Evolutionary conservation across 768 basidiomycete genomes (phyloP).

Genomic region (Boletus vermiculosoides): DNA sequence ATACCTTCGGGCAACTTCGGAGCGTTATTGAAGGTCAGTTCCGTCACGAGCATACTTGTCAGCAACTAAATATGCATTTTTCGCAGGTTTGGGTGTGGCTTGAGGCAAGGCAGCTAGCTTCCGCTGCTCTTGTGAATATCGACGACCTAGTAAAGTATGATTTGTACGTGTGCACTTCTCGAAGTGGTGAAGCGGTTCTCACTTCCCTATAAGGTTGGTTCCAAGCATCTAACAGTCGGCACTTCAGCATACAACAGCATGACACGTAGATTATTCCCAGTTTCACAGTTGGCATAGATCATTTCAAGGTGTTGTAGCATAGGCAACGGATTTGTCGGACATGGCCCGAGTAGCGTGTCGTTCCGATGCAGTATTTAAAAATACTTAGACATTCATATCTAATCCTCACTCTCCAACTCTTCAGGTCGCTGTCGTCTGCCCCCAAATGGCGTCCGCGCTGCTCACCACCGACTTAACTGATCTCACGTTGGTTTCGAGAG

Average conservation of each 20-base stretch:
- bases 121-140: constrained; percentile 71
- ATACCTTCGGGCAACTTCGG: constrained; percentile 73
- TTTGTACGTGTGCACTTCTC: constrained; percentile 53
- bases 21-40: constrained; percentile 80
- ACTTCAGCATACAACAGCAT: not conserved
- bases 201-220: constrained; percentile 41
- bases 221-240: constrained; percentile 41
- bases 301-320: constrained; percentile 21
- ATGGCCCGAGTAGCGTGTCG: constrained; percentile 3
- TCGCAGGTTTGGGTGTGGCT: constrained; percentile 87
- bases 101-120: constrained; percentile 86
- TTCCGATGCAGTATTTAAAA: constrained; percentile 13
- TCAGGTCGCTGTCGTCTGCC: not conserved
- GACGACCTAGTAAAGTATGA: constrained; percentile 89
- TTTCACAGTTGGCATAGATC: constrained; percentile 4
- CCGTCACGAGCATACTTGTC: not conserved
- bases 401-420: not conserved
- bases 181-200: constrained; percentile 6
- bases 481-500: constrained; percentile 74
- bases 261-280: constrained; percentile 15
- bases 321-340: constrained; percentile 9
- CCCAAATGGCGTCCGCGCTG: constrained; percentile 37
- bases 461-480: constrained; percentile 56
- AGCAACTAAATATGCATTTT: constrained; percentile 3
- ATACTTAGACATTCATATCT: constrained; percentile 3